Percentiles rank a stretch among this genome's conserved stretches.
Conservation (phyloP, 164 flowering plant species). For the Umbellularia californica region DNA sequence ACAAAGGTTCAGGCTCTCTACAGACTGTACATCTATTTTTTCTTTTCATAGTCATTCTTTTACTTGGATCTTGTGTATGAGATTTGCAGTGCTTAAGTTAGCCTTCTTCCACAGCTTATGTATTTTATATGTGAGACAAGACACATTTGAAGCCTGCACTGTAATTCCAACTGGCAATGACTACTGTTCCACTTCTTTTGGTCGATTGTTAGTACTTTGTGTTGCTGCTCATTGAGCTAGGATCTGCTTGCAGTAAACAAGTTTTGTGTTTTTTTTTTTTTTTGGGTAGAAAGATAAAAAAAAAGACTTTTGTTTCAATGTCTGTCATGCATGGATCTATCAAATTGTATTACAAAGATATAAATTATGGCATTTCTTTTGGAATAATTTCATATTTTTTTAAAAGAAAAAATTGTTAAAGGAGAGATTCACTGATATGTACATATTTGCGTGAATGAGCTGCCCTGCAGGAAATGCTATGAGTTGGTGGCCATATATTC, state of each 20-base stretch:
- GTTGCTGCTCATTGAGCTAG: neutral
- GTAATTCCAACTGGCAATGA: neutral
- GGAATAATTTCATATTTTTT: neutral
- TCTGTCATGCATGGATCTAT: neutral
- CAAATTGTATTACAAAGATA: neutral
- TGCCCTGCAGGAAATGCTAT: constrained; percentile 54
- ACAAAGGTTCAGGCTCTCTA: neutral
- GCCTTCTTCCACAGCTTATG: neutral
- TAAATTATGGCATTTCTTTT: neutral
- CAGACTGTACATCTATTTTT: neutral
- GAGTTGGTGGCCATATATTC: constrained; percentile 72
- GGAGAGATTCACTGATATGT: neutral
- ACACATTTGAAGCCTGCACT: neutral
- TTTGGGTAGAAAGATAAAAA: no score
- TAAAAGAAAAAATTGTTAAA: no score
- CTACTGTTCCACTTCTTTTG: neutral
- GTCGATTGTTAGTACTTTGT: neutral
- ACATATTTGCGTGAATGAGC: neutral
- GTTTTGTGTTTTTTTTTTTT: no score
- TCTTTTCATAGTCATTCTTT: neutral
- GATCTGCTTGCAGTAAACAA: neutral
- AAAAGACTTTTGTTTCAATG: neutral
- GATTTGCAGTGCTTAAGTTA: neutral
- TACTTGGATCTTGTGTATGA: neutral
- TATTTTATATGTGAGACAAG: neutral